phyloP scores from a whole-genome alignment of 2,329 filamentous ascomycete genomes.

The Madurella fahalii region DNA sequence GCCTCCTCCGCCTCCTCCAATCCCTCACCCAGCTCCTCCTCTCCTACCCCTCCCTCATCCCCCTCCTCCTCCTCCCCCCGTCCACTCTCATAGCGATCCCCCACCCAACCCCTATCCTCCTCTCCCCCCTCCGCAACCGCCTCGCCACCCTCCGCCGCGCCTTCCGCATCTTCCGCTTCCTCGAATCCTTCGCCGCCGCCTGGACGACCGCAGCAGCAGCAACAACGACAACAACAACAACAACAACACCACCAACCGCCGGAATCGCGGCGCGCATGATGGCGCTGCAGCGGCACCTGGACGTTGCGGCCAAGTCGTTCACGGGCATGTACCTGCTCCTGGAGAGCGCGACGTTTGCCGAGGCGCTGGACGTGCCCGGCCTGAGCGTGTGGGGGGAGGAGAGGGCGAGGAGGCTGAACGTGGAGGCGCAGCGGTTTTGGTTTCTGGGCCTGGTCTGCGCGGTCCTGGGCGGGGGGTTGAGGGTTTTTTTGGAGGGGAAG shows the following conservation, averaged over 20 bases:
- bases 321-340: constrained; percentile 64
- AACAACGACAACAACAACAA: constrained; percentile 20
- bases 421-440: constrained; percentile 68
- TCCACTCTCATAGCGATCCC: constrained; percentile 31
- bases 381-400: constrained; percentile 51
- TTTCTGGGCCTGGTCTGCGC: constrained; percentile 57
- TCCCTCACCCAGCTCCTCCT: constrained; percentile 44
- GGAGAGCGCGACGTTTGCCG: constrained; percentile 60
- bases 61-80: constrained; percentile 26
- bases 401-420: constrained; percentile 43
- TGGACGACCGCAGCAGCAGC: constrained; percentile 45
- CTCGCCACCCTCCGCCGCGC: constrained; percentile 54
- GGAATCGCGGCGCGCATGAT: background rate
- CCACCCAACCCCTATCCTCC: constrained; percentile 23
- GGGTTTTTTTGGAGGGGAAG: constrained; percentile 28
- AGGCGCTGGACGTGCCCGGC: constrained; percentile 40
- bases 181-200: constrained; percentile 54
- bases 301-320: constrained; percentile 54
- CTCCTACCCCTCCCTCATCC: constrained; percentile 24
- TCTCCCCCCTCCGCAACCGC: constrained; percentile 34
- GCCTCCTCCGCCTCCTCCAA: constrained; percentile 50
- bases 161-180: constrained; percentile 65
- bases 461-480: constrained; percentile 40
- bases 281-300: constrained; percentile 42
- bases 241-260: background rate